Percentiles rank a stretch among this genome's conserved stretches.
These are phyloP conservation scores for Borovskyia barvae DNA, from an alignment of 208 protist genomes.

Conservation along the genomic window DNA sequence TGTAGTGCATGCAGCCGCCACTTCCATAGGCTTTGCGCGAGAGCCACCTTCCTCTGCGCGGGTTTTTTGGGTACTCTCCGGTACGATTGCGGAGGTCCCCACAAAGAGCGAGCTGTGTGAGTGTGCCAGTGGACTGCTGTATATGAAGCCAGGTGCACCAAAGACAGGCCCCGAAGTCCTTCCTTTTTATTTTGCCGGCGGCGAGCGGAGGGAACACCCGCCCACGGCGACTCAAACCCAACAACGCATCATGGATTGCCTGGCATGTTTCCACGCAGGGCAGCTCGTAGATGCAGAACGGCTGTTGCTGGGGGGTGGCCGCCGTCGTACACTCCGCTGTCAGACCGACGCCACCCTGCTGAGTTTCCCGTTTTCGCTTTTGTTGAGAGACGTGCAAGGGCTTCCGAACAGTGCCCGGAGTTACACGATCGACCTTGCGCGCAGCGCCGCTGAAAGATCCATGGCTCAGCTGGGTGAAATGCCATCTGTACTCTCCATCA, in stretches of 20 bases:
- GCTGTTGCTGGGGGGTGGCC: slow-evolving; percentile 48
- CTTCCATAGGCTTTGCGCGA: slow-evolving; percentile 35
- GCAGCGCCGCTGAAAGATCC: slow-evolving; percentile 16
- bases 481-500: slow-evolving; percentile 34
- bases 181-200: slow-evolving; percentile 25
- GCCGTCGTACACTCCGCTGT: slow-evolving; percentile 55
- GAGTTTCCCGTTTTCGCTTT: slow-evolving; percentile 29
- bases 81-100: slow-evolving; percentile 57
- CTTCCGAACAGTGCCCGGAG: slow-evolving; percentile 14
- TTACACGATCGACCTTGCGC: slow-evolving; percentile 27
- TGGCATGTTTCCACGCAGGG: slow-evolving; percentile 42
- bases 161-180: slow-evolving; percentile 35
- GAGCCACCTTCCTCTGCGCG: slow-evolving; percentile 35
- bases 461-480: slow-evolving; percentile 24
- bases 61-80: slow-evolving; percentile 64
- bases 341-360: slow-evolving; percentile 38
- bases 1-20: slow-evolving; percentile 28
- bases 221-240: slow-evolving; percentile 16
- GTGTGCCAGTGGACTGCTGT: slow-evolving; percentile 26
- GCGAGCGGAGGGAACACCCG: slow-evolving; percentile 1
- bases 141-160: slow-evolving; percentile 8
- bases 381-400: slow-evolving; percentile 25
- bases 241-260: slow-evolving; percentile 33
- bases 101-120: slow-evolving; percentile 37
- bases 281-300: slow-evolving; percentile 51